These are phyloP conservation scores for Mortierella alpina DNA, from an alignment of 192 early-diverging fungal genomes.

Conservation along the genomic window DNA sequence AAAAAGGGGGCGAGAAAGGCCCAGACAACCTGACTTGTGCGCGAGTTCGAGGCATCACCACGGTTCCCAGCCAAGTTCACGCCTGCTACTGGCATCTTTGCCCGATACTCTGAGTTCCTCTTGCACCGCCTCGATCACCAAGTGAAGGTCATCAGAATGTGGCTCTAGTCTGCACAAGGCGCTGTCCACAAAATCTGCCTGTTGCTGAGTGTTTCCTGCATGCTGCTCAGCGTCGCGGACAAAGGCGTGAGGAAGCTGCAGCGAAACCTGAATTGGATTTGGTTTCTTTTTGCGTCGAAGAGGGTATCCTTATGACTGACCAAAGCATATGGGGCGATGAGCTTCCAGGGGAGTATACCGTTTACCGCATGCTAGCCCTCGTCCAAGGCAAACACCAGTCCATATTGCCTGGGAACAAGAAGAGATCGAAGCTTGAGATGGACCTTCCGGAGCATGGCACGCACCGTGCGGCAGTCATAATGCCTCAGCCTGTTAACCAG, in stretches of 20 bases:
- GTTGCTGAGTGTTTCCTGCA: constrained; percentile 27
- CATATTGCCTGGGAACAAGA: background rate
- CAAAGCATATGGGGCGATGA: constrained; percentile 24
- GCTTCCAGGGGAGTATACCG: background rate
- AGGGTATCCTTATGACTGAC: background rate
- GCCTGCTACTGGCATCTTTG: no score
- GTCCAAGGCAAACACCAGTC: constrained; percentile 31
- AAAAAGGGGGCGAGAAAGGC: no score
- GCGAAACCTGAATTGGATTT: background rate
- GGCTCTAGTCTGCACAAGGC: constrained; percentile 15
- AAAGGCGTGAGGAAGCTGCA: constrained; percentile 43
- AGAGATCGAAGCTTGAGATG: background rate
- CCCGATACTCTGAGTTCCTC: no score
- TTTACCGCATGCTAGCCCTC: constrained; percentile 28
- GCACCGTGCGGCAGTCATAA: constrained; percentile 18
- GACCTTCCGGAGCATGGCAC: constrained; percentile 1
- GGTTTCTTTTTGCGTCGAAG: constrained; percentile 20
- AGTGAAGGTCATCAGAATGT: constrained; percentile 12
- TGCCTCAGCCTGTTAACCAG: constrained; percentile 13
- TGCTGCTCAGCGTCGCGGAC: constrained; percentile 10
- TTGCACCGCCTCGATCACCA: no score
- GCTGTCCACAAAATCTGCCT: no score
- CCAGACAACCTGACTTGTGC: no score
- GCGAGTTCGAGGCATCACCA: no score
- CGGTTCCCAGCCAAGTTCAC: no score